Conservation (phyloP, 345 rosid species). For the Bruguiera sexangula region DNA sequence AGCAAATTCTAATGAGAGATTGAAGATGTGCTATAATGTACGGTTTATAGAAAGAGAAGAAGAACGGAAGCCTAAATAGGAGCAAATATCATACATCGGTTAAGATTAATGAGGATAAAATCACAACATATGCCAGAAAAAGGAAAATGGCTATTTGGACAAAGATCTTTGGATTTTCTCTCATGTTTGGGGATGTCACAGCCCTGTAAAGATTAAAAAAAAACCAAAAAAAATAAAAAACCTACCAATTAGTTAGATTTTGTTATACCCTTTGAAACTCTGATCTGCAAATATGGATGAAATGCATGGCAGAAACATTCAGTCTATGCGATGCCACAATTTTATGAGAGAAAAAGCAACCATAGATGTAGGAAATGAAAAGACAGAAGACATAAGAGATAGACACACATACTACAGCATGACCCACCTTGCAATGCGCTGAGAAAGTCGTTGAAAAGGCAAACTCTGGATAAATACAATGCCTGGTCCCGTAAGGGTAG, state of each 20-base stretch:
- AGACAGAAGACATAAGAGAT: not conserved
- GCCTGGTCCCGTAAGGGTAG: constrained; percentile 89
- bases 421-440: constrained; percentile 77
- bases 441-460: constrained; percentile 87
- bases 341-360: not conserved
- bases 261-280: not conserved
- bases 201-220: constrained; percentile 45
- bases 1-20: constrained; percentile 5
- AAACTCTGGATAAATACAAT: constrained; percentile 96
- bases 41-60: not conserved
- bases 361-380: not conserved
- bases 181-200: constrained; percentile 97
- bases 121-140: constrained; percentile 89
- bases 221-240: constrained; percentile 13
- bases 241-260: not conserved
- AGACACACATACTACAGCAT: not conserved
- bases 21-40: constrained; percentile 5
- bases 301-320: too few relatives aligned
- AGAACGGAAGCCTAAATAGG: not conserved
- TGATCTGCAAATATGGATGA: too few relatives aligned
- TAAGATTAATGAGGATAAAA: constrained; percentile 89
- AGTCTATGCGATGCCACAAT: too few relatives aligned
- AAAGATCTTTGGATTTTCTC: constrained; percentile 90
- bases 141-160: constrained; percentile 83
- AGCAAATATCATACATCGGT: constrained; percentile 58